Percentiles rank a stretch among this genome's conserved stretches.
phyloP scores from a whole-genome alignment of 495 filamentous ascomycete genomes.

The Lindgomyces ingoldianus region DNA sequence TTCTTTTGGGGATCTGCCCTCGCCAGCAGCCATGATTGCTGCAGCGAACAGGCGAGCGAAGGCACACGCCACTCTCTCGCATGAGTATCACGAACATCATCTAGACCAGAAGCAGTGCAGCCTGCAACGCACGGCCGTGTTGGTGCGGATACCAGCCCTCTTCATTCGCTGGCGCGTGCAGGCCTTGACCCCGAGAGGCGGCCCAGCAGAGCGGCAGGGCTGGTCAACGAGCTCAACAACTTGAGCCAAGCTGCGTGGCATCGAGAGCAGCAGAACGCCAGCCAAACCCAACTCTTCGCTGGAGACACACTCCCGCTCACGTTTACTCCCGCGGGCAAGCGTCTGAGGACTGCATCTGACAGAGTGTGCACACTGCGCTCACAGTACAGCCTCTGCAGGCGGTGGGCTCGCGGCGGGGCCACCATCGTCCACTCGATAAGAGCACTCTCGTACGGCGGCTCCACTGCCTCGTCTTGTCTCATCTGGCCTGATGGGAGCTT shows the following conservation, averaged over 20 bases:
- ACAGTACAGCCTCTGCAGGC: too few species aligned
- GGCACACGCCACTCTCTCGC: background rate
- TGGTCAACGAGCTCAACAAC: background rate
- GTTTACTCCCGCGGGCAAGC: too few species aligned
- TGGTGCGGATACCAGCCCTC: background rate
- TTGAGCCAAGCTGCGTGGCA: background rate
- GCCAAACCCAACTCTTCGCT: too few species aligned
- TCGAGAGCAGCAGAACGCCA: background rate
- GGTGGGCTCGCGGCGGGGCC: too few species aligned
- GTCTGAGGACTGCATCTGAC: too few species aligned
- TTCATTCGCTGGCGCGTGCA: background rate
- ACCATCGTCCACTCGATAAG: too few species aligned
- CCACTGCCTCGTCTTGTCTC: too few species aligned
- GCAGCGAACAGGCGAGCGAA: background rate
- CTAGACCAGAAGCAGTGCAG: background rate
- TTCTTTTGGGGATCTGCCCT: conserved; percentile 1
- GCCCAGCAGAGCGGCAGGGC: background rate
- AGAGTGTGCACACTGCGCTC: too few species aligned
- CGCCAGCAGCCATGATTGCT: background rate
- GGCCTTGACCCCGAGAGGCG: background rate
- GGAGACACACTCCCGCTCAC: background rate
- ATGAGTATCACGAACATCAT: conserved; percentile 9
- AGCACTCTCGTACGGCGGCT: too few species aligned
- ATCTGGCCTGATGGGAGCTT: too few species aligned
- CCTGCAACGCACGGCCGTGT: background rate